These are phyloP conservation scores for Cystofilobasidium macerans DNA, from an alignment of 768 basidiomycete genomes.

Conservation along the genomic window DNA sequence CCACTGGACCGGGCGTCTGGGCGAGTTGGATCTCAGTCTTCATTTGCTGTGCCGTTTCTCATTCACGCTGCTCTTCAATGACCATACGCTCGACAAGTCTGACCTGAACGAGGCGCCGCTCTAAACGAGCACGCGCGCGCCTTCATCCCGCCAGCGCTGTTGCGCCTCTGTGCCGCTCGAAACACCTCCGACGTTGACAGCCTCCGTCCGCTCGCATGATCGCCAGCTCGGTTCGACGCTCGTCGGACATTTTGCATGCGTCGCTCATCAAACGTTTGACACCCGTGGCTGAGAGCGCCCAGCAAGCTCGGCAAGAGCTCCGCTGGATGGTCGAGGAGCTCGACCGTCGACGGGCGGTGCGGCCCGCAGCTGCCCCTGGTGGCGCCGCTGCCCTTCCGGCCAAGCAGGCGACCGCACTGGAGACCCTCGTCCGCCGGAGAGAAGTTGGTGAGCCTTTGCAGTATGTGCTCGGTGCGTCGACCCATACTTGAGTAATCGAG, in stretches of 20 bases:
- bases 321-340: conserved; percentile 22
- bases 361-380: too few relatives aligned
- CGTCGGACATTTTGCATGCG: background rate
- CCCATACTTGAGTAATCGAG: background rate
- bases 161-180: too few relatives aligned
- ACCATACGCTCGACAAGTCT: too few relatives aligned
- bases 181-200: background rate
- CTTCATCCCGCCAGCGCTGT: too few relatives aligned
- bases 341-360: background rate
- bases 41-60: too few relatives aligned
- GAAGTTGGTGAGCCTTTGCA: conserved; percentile 67
- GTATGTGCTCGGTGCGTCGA: conserved; percentile 67
- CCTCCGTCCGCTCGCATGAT: background rate
- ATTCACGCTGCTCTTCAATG: too few relatives aligned
- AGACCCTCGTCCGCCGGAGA: conserved; percentile 50
- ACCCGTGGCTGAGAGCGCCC: background rate
- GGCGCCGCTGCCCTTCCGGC: background rate
- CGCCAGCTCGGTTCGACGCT: background rate
- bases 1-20: too few relatives aligned
- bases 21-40: too few relatives aligned
- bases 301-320: conserved; percentile 9
- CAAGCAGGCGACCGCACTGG: conserved; percentile 19
- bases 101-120: too few relatives aligned
- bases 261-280: background rate
- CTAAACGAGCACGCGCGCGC: too few relatives aligned